Evolutionary conservation across 2,329 filamentous ascomycete genomes (phyloP), one percentile per base, ranked within the genome.

Genomic region (Penicillium sumatraense): DNA sequence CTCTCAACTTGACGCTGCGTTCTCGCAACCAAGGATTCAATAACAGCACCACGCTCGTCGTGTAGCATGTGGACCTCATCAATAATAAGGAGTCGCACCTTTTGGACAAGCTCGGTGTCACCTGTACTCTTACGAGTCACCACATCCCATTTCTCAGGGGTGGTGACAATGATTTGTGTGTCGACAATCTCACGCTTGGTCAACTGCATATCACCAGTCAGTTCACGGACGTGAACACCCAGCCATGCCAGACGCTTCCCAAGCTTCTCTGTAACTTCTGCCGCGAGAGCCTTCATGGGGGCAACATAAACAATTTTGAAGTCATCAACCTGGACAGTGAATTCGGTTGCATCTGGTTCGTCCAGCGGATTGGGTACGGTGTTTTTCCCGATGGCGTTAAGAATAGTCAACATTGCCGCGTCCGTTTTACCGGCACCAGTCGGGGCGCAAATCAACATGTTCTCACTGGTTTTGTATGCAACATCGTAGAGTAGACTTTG

Each of bases 31-130:
- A 99, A 81, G 5, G 93, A 97, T 71, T 99, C 95, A 24, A 99
- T 83, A 0, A 99, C 96, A 11, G 96, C 92, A 68, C 95, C 95
- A 72, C 95, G 87, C 74, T 98, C 95, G 72, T 99, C 95, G 68
- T 99, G 96, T 66, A 99, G 87, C 96, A 99, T 99, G 71, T 99
- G 95, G 1, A 99, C 95, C 77, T 99, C 95, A 73, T 99, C 95
- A 59, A 99, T 98, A 67, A 99, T 98, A 57, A 99, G 83, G 2
- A 99, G 81, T 10, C 93, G 87, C 21, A 99, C 95, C 72, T 99
- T 99, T 68, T 99, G 95, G 13, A 99, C 96, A 3, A 99, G 84
- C 71, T 98, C 95, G 0, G 95, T 98, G 70, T 99, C 95, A 14
- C 96, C 95, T 1, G 93, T 98, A 53, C 93, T 96, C 75, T 98